A percentile compares a stretch with the other conserved stretches of the same genome.
These are phyloP conservation scores for Ophiocordyceps camponoti-floridani DNA, from an alignment of 2,329 filamentous ascomycete genomes.

Conservation along the genomic window DNA sequence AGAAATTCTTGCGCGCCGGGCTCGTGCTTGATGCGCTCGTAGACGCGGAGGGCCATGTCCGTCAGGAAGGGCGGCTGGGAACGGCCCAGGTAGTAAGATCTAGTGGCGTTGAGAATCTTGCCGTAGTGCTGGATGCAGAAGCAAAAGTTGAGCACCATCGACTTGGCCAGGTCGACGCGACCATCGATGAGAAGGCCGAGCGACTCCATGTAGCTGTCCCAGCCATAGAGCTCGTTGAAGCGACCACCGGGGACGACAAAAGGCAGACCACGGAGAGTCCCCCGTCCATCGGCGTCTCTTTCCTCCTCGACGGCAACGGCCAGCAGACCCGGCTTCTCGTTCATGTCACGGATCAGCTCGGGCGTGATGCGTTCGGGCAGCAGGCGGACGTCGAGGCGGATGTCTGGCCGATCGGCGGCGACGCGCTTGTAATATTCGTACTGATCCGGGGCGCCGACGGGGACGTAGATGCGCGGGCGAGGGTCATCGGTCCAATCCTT, in stretches of 20 bases:
- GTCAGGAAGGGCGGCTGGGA: slow-evolving; percentile 95
- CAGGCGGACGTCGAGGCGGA: slow-evolving; percentile 71
- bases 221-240: slow-evolving; percentile 97
- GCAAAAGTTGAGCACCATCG: slow-evolving; percentile 91
- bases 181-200: slow-evolving; percentile 76
- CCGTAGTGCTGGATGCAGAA: slow-evolving; percentile 98
- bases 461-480: slow-evolving; percentile 81
- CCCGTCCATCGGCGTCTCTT: slow-evolving; percentile 37
- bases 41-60: slow-evolving; percentile 89
- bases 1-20: slow-evolving; percentile 68
- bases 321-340: slow-evolving; percentile 71
- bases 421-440: slow-evolving; percentile 75
- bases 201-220: slow-evolving; percentile 98
- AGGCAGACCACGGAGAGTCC: slow-evolving; percentile 62
- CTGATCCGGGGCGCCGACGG: slow-evolving; percentile 69
- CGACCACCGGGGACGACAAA: slow-evolving; percentile 96
- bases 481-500: slow-evolving; percentile 93
- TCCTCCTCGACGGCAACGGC: slow-evolving; percentile 77
- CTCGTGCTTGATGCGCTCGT: slow-evolving; percentile 82
- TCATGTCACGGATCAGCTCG: slow-evolving; percentile 66
- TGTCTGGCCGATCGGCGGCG: slow-evolving; percentile 60
- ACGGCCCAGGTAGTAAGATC: slow-evolving; percentile 85
- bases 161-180: slow-evolving; percentile 71
- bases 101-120: slow-evolving; percentile 93
- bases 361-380: slow-evolving; percentile 64